A percentile compares a stretch with the other conserved stretches of the same genome.
Evolutionary conservation across 2,329 filamentous ascomycete species (phyloP).

Genomic region (Dendryphion nanum): DNA sequence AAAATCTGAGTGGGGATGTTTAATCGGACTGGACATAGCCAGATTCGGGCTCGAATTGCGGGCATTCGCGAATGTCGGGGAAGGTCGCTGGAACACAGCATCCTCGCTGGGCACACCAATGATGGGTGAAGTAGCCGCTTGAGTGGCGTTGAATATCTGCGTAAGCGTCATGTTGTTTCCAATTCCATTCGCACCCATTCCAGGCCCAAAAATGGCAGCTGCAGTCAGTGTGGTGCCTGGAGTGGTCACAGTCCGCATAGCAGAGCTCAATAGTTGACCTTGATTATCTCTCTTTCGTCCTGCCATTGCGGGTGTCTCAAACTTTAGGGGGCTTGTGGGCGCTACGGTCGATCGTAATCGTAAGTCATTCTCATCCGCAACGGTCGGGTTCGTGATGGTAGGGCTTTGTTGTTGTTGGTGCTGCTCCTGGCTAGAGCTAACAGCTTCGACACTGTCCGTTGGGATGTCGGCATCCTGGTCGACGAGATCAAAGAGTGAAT

Average conservation of each 20-base stretch:
- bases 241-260: constrained; percentile 37
- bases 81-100: constrained; percentile 45
- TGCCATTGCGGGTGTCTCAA: constrained; percentile 44
- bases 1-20: constrained; percentile 22
- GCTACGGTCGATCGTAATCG: constrained; percentile 13
- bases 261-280: constrained; percentile 43
- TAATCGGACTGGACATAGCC: constrained; percentile 40
- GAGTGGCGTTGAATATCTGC: constrained; percentile 47
- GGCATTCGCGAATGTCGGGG: constrained; percentile 40
- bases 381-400: constrained; percentile 29
- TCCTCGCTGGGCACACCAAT: constrained; percentile 41
- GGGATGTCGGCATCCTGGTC: constrained; percentile 14
- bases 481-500: constrained; percentile 15
- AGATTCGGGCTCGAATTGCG: constrained; percentile 38
- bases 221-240: constrained; percentile 39
- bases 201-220: constrained; percentile 37
- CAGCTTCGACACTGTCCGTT: constrained; percentile 18
- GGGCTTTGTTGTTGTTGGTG: constrained; percentile 22
- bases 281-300: constrained; percentile 40
- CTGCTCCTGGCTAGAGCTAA: constrained; percentile 26
- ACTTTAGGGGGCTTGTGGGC: constrained; percentile 33
- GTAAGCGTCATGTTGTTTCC: constrained; percentile 43
- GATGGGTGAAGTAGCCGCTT: constrained; percentile 45
- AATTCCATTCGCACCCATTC: constrained; percentile 21
- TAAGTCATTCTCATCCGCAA: constrained; percentile 23